Evolutionary conservation across 2,329 filamentous ascomycete species (phyloP), one percentile per base, ranked within the genome.

Genomic region (Sporothrix phasma): DNA sequence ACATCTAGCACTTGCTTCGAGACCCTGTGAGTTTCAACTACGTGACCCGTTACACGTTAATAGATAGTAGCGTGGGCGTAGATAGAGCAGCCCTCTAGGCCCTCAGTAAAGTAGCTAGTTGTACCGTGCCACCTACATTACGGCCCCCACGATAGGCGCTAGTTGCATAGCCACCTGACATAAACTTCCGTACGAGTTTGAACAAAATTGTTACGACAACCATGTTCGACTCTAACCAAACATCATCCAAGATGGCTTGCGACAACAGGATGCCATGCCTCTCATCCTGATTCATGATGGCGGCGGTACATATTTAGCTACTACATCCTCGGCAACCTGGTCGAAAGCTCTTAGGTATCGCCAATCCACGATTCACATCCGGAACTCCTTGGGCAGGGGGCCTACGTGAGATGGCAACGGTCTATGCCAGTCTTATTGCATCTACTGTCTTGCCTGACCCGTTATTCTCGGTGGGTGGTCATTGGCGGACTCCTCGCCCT

Each of bases 301-400:
- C 67, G 82, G 84, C 67, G 84, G 84, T 69, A 86, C 83, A 80
- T 78, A 2, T 84, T 83, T 69, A 78, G 77, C 68, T 86, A 86
- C 71, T 78, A 83, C 72, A 80, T 79, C 66, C 75, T 86, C 3
- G 76, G 78, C 19, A 69, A 75, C 1, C 74, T 85, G 72, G 73
- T 39, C 80, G 84, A 5, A 72, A 75, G 19, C 72, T 84, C 43
- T 84, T 80, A 67, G 83, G 78, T 61, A 81, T 86, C 63, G 73
- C 77, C 65, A 86, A 86, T 70, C 80, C 82, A 4, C 74, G 75
- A 65, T 84, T 83, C 68, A 71, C 75, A 66, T 75, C 76, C 1
- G 78, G 76, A 7, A 72, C 76, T 13, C 63, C 72, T 5, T 86
- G 82, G 74, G 73, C 76, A 0, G 82, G 80, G 37, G 81, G 82